These are phyloP conservation scores for Xylaria castorea DNA, from an alignment of 495 filamentous ascomycete species.

Conservation along the genomic window DNA sequence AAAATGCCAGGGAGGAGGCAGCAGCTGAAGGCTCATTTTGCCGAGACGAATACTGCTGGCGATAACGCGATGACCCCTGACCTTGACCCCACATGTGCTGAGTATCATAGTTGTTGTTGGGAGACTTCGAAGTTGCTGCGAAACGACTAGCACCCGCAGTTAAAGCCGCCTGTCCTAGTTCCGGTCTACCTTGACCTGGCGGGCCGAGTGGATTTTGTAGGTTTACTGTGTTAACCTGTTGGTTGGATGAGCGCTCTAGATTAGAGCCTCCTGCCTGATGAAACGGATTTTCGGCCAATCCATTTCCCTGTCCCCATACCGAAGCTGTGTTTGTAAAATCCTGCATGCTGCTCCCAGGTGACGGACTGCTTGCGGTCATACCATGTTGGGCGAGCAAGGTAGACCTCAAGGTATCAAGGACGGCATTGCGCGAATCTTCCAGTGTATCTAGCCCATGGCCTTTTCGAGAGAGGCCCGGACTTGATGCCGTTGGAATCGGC, in stretches of 20 bases:
- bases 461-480: constrained; percentile 14
- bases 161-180: background rate
- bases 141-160: constrained; percentile 5
- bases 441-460: constrained; percentile 26
- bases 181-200: constrained; percentile 23
- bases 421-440: constrained; percentile 35
- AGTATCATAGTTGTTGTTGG: constrained; percentile 17
- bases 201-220: constrained; percentile 28
- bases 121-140: constrained; percentile 26
- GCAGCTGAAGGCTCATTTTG: constrained; percentile 11
- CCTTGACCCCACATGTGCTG: constrained; percentile 21
- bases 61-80: constrained; percentile 26
- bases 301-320: constrained; percentile 18
- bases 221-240: constrained; percentile 4
- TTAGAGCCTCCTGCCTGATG: constrained; percentile 9
- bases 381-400: constrained; percentile 39
- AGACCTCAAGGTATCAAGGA: constrained; percentile 36
- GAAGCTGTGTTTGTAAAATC: constrained; percentile 16
- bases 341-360: constrained; percentile 2
- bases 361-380: constrained; percentile 20
- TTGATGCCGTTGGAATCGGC: constrained; percentile 12
- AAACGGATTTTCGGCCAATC: background rate
- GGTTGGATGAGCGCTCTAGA: constrained; percentile 33
- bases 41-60: constrained; percentile 24
- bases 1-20: constrained; percentile 34